Conservation (phyloP, 192 early-diverging fungal genomes). For the Entomortierella beljakovae region DNA sequence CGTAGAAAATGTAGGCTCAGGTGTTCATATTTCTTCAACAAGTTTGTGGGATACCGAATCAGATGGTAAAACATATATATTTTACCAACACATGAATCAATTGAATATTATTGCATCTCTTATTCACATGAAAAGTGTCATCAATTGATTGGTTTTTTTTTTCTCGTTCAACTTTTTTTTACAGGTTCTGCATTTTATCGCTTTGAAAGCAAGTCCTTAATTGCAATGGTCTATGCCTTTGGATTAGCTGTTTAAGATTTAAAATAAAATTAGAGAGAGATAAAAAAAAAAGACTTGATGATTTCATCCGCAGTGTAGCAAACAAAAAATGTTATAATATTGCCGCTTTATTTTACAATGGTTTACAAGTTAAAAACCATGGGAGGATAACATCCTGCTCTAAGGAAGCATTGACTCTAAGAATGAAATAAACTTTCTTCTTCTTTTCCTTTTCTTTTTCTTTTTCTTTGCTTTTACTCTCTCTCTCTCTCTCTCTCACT, state of each 20-base stretch:
- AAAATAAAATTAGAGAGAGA: neutral
- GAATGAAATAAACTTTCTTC: neutral
- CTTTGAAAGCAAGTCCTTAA: slow-evolving; percentile 41
- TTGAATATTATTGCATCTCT: no score
- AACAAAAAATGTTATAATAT: neutral
- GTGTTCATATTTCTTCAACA: slow-evolving; percentile 43
- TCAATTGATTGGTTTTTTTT: neutral
- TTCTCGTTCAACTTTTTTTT: neutral
- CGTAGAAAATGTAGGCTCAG: slow-evolving; percentile 33
- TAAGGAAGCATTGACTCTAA: no score
- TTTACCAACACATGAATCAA: no score
- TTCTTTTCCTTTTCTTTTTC: neutral
- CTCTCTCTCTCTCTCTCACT: neutral
- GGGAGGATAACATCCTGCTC: no score
- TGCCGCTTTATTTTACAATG: neutral
- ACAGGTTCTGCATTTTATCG: slow-evolving; percentile 37
- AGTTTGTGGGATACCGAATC: slow-evolving; percentile 50
- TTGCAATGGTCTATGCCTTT: slow-evolving; percentile 40
- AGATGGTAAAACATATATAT: slow-evolving; percentile 48
- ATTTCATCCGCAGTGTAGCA: no score
- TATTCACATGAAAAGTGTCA: no score
- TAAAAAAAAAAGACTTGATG: neutral
- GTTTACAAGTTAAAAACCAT: no score
- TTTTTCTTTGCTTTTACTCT: neutral
- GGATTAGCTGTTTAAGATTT: slow-evolving; percentile 14